Evolutionary conservation across 805 yeast genomes (phyloP).

Genomic region (Saturnispora quitensis): DNA sequence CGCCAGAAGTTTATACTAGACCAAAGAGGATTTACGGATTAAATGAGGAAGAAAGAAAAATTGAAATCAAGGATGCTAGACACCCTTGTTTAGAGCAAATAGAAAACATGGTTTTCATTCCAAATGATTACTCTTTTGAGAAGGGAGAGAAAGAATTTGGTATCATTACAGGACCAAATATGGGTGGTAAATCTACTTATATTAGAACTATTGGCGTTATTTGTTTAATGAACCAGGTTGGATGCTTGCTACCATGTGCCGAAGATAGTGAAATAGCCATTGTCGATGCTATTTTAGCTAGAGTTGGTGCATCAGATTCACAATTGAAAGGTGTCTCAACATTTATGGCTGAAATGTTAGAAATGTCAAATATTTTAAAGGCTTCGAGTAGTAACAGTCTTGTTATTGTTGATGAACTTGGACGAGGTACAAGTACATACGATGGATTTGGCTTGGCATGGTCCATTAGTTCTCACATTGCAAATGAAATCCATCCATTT

Average conservation of each 20-base stretch:
- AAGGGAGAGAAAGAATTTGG: conserved; percentile 56
- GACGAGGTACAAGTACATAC: conserved; percentile 89
- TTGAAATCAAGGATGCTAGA: conserved; percentile 64
- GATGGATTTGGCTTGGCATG: conserved; percentile 98
- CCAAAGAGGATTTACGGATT: conserved; percentile 52
- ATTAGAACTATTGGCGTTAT: conserved; percentile 85
- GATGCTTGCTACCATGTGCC: conserved; percentile 76
- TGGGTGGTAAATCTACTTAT: conserved; percentile 96
- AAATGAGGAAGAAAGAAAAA: conserved; percentile 37
- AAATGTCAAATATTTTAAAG: conserved; percentile 78
- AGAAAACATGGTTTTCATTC: conserved; percentile 81
- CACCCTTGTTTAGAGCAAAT: conserved; percentile 94
- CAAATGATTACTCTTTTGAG: conserved; percentile 70
- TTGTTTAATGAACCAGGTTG: conserved; percentile 80
- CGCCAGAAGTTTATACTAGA: conserved; percentile 67
- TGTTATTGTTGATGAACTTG: conserved; percentile 88
- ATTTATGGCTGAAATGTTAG: conserved; percentile 94
- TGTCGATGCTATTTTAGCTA: conserved; percentile 85
- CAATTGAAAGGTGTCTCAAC: conserved; percentile 96
- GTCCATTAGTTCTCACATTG: conserved; percentile 85
- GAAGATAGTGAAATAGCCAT: conserved; percentile 68
- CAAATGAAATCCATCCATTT: conserved; percentile 62
- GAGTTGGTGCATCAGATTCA: conserved; percentile 99
- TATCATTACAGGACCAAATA: conserved; percentile 91
- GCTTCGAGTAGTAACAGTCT: conserved; percentile 72